Evolutionary conservation across 2,329 filamentous ascomycete species (phyloP).

Genomic region (Orbilia brochopaga): DNA sequence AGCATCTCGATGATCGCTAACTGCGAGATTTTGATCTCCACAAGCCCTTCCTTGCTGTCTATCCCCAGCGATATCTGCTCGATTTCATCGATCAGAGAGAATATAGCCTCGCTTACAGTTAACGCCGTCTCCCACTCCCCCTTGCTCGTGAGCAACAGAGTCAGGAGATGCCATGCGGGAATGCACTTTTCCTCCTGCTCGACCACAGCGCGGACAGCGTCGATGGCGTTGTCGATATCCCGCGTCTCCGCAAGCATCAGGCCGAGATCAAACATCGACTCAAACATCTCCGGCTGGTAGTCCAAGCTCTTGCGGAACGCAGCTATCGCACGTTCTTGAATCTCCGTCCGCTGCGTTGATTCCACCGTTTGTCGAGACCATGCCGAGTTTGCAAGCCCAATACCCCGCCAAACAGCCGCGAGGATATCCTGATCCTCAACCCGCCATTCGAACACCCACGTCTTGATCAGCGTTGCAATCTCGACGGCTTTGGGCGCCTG

Average conservation of each 20-base stretch:
- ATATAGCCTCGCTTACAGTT: constrained; percentile 84
- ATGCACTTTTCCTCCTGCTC: constrained; percentile 60
- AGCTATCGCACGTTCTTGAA: constrained; percentile 78
- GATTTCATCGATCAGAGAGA: constrained; percentile 66
- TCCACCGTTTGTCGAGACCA: constrained; percentile 86
- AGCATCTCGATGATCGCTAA: constrained; percentile 80
- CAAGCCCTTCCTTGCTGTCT: constrained; percentile 77
- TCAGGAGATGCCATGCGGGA: constrained; percentile 88
- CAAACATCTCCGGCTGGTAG: constrained; percentile 71
- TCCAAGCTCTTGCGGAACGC: constrained; percentile 76
- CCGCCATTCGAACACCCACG: constrained; percentile 71
- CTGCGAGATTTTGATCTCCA: constrained; percentile 97
- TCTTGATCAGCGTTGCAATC: constrained; percentile 73
- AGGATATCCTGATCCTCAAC: constrained; percentile 65
- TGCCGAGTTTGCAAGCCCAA: constrained; percentile 83
- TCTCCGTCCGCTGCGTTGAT: constrained; percentile 70
- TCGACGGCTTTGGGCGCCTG: constrained; percentile 80
- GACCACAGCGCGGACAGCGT: constrained; percentile 59
- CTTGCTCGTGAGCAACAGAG: constrained; percentile 81
- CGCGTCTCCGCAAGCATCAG: constrained; percentile 87
- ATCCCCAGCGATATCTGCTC: constrained; percentile 45
- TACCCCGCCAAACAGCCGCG: constrained; percentile 77
- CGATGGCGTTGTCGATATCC: constrained; percentile 79
- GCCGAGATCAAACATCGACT: constrained; percentile 79
- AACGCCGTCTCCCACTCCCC: constrained; percentile 82